phyloP scores from a whole-genome alignment of 2,329 filamentous ascomycete genomes.

The Chrysoporthe cubensis region DNA sequence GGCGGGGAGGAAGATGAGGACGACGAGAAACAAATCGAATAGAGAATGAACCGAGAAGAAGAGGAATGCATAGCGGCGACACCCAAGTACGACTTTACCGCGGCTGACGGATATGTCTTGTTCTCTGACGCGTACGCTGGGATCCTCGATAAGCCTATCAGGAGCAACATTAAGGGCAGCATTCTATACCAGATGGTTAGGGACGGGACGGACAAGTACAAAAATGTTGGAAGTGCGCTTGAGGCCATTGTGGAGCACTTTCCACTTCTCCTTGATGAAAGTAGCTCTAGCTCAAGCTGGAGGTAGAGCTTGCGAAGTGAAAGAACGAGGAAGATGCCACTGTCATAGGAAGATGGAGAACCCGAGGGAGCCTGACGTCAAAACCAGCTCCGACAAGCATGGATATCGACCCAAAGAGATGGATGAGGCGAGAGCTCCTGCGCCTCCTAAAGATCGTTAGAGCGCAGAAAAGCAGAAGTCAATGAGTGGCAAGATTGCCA shows the following conservation, averaged over 20 bases:
- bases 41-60: not conserved
- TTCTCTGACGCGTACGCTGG: not conserved
- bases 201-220: not conserved
- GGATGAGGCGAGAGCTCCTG: not conserved
- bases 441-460: not conserved
- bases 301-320: not conserved
- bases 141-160: not conserved
- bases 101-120: not conserved
- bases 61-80: not conserved
- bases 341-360: not conserved
- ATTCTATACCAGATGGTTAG: not conserved
- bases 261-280: not conserved
- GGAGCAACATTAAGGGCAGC: not conserved
- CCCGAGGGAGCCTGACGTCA: not conserved
- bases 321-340: not conserved
- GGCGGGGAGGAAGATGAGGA: not conserved
- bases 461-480: not conserved
- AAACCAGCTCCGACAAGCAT: not conserved
- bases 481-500: not conserved
- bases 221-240: not conserved
- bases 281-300: not conserved
- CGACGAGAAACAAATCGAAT: not conserved
- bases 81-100: not conserved
- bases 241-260: not conserved
- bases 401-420: not conserved